phyloP scores from a whole-genome alignment of 768 basidiomycete genomes.

The Tephrocybe sp. region DNA sequence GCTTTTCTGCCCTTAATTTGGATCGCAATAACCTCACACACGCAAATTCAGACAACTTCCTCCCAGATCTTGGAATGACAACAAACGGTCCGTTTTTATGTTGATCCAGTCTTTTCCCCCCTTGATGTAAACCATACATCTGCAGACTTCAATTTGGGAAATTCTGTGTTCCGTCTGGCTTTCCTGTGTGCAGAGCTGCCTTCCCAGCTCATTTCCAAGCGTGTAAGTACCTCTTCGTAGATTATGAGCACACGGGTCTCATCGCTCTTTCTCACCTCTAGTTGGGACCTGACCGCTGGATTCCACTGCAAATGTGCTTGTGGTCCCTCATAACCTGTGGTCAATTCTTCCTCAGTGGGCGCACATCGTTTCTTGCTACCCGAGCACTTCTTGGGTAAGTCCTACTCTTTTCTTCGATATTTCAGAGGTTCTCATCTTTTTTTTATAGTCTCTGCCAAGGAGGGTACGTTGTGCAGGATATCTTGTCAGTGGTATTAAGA shows the following conservation, averaged over 20 bases:
- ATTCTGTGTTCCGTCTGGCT: constrained; percentile 49
- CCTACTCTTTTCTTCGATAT: background rate
- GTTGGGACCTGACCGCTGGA: constrained; percentile 66
- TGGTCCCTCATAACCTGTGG: constrained; percentile 52
- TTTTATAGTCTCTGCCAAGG: constrained; percentile 40
- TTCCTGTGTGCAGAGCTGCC: constrained; percentile 61
- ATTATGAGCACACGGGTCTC: too few species aligned
- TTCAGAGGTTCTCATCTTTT: background rate
- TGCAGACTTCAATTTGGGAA: constrained; percentile 57
- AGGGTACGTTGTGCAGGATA: constrained; percentile 30
- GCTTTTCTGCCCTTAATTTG: constrained; percentile 57
- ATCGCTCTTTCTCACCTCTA: constrained; percentile 18
- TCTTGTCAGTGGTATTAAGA: too few species aligned
- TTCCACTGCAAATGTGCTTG: constrained; percentile 55
- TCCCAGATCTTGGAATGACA: constrained; percentile 52
- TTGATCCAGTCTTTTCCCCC: background rate
- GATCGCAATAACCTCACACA: constrained; percentile 55
- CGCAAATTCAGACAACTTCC: constrained; percentile 59
- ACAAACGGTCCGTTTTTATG: constrained; percentile 37
- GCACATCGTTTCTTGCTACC: constrained; percentile 46
- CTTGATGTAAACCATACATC: background rate
- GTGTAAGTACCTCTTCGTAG: constrained; percentile 28
- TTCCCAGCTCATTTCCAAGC: constrained; percentile 62
- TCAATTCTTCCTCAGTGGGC: constrained; percentile 60
- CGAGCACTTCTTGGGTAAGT: constrained; percentile 48